Conservation (phyloP, 768 basidiomycete species). For the Podaxis sp. region DNA sequence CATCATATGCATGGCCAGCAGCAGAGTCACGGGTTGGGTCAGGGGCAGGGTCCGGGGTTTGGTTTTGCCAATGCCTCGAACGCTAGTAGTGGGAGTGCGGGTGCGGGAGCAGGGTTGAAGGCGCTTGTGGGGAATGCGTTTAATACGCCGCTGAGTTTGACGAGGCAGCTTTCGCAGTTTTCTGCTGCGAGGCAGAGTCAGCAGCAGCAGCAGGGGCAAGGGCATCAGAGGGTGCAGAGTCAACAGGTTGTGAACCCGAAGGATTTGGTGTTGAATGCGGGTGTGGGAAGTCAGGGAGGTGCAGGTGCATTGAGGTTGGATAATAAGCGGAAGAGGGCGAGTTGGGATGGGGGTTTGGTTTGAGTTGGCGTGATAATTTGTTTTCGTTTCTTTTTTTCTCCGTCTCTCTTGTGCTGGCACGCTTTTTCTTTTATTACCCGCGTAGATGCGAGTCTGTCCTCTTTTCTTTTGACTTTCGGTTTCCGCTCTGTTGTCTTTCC, state of each 20-base stretch:
- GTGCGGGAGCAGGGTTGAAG: constrained; percentile 1
- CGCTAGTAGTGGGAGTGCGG: background rate
- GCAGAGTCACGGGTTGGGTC: constrained; percentile 16
- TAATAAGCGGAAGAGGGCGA: constrained; percentile 39
- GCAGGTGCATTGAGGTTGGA: constrained; percentile 18
- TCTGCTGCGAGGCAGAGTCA: background rate
- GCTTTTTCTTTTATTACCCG: background rate
- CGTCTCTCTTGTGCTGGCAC: background rate
- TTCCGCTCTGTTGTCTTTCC: background rate
- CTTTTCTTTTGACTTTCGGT: background rate
- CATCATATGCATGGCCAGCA: constrained; percentile 7
- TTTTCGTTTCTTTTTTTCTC: background rate
- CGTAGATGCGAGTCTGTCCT: too few relatives aligned
- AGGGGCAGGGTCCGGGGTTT: constrained; percentile 2
- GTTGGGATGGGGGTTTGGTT: constrained; percentile 35
- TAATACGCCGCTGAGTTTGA: constrained; percentile 7
- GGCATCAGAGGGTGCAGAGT: constrained; percentile 39
- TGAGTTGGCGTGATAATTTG: background rate
- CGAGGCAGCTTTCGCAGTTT: constrained; percentile 10
- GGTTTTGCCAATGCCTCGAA: background rate
- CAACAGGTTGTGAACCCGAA: constrained; percentile 33
- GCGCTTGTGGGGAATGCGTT: constrained; percentile 1
- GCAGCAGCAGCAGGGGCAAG: constrained; percentile 12
- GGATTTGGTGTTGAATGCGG: constrained; percentile 27
- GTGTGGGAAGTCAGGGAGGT: background rate